Conservation (phyloP, 306 rosid species). For the Heteromeles arbutifolia region DNA sequence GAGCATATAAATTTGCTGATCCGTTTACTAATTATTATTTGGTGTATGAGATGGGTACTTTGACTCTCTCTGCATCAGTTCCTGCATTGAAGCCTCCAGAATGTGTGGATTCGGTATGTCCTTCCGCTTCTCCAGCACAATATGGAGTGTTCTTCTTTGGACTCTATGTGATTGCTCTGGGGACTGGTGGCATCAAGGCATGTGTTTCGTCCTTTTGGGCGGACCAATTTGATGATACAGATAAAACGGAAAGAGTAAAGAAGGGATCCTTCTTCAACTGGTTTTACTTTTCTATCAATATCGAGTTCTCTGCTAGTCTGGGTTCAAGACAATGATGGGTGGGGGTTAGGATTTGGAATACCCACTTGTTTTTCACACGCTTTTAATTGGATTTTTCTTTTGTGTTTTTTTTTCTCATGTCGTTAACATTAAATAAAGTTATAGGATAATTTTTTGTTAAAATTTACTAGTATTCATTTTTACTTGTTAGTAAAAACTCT, state of each 20-base stretch:
- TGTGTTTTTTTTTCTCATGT: too few relatives aligned
- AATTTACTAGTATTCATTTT: too few relatives aligned
- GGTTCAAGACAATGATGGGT: slow-evolving; percentile 91
- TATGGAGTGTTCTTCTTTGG: slow-evolving; percentile 82
- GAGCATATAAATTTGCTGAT: not conserved
- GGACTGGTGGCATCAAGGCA: slow-evolving; percentile 95
- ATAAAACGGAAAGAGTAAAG: slow-evolving; percentile 68
- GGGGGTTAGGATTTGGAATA: slow-evolving; percentile 98
- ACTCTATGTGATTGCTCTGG: slow-evolving; percentile 87
- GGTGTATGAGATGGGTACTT: slow-evolving; percentile 85
- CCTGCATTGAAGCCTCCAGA: slow-evolving; percentile 61
- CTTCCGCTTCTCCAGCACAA: slow-evolving; percentile 74
- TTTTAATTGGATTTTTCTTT: too few relatives aligned
- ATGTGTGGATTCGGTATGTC: slow-evolving; percentile 64
- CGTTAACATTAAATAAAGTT: too few relatives aligned
- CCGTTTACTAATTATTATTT: slow-evolving; percentile 5
- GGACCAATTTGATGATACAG: slow-evolving; percentile 96
- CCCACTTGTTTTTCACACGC: slow-evolving; percentile 50
- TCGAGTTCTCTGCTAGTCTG: slow-evolving; percentile 79
- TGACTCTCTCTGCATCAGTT: slow-evolving; percentile 84
- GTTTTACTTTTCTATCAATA: slow-evolving; percentile 88
- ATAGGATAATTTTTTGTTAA: too few relatives aligned
- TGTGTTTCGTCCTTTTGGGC: slow-evolving; percentile 94
- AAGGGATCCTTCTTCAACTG: slow-evolving; percentile 96
- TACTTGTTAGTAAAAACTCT: too few relatives aligned